phyloP scores from a whole-genome alignment of 164 flowering plant genomes.

The Hamamelis virginiana region DNA sequence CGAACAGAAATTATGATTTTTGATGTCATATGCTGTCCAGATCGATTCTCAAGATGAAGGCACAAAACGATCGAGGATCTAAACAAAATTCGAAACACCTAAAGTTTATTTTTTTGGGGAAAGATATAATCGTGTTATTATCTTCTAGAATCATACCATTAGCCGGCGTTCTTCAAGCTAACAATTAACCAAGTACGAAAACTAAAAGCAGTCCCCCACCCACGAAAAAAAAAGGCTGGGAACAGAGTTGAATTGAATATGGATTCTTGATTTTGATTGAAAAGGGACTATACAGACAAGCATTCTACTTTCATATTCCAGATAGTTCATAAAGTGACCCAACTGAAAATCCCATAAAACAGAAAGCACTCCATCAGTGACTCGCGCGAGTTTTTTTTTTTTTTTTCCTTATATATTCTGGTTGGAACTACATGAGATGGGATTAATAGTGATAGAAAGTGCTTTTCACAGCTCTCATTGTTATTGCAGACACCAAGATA shows the following conservation, averaged over 20 bases:
- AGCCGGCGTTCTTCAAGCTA: neutral
- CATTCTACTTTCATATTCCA: neutral
- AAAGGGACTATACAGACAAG: neutral
- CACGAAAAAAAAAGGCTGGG: no score
- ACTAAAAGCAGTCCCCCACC: no score
- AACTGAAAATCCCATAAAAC: neutral
- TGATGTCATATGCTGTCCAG: no score
- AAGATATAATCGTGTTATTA: no score
- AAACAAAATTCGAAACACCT: neutral
- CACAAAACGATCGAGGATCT: neutral
- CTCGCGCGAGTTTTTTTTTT: neutral
- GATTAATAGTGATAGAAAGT: constrained; percentile 7
- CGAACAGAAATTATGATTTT: no score
- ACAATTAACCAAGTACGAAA: neutral
- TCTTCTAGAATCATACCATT: no score
- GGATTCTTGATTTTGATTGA: constrained; percentile 1
- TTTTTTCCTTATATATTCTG: neutral
- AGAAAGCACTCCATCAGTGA: neutral
- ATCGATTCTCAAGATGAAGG: neutral
- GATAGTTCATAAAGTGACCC: neutral
- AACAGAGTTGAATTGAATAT: no score
- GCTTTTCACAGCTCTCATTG: constrained; percentile 13
- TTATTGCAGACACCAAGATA: constrained; percentile 31
- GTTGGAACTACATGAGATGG: constrained; percentile 14
- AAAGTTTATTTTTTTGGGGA: no score